Base-by-base conservation (phyloP, 2,329 filamentous ascomycete species). In the Proliferodiscus dingleyae region DNA sequence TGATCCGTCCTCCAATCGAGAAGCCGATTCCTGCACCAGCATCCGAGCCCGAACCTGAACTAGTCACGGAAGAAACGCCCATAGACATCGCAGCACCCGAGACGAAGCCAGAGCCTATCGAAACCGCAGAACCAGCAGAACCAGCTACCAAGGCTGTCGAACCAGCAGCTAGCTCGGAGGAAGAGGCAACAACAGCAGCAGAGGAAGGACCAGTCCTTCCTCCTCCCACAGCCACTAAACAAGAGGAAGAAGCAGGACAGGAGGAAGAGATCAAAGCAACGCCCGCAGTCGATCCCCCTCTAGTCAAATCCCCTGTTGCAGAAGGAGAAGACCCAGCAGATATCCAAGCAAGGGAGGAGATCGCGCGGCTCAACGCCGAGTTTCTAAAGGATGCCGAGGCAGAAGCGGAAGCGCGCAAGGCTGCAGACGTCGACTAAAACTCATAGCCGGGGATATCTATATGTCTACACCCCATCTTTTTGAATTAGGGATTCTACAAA, bases 361-460 rank as follows among this genome's bases (percentile, higher is more conserved):
- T 60, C 37, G 59, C 54, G 16, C 47, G 39, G 19, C 36, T 60
- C 22, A 59, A 61, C 40, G 58, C 55, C 10, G 56, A 59, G 30
- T 49, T 60, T 5, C 47, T 57, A 45, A 55, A 46, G 42, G 43
- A 45, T 36, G 50, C 47, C 37, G 46, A 22, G n/a, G 50, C 51
- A 18, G 41, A 34, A n/a, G n/a, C n/a, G n/a, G n/a, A n/a, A n/a
- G n/a, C n/a, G n/a, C n/a, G n/a, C n/a, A n/a, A n/a, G n/a, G n/a
- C n/a, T n/a, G n/a, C n/a, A n/a, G n/a, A n/a, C n/a, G n/a, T n/a
- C n/a, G n/a, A n/a, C n/a, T n/a, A n/a, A n/a, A n/a, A n/a, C n/a
- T n/a, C n/a, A n/a, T n/a, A n/a, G n/a, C n/a, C n/a, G n/a, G n/a
- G n/a, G n/a, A n/a, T n/a, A n/a, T n/a, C n/a, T n/a, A n/a, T n/a